Evolutionary conservation across 2,329 filamentous ascomycete species (phyloP), one percentile per base, ranked within the genome.

Genomic region (Aureobasidium sp.): DNA sequence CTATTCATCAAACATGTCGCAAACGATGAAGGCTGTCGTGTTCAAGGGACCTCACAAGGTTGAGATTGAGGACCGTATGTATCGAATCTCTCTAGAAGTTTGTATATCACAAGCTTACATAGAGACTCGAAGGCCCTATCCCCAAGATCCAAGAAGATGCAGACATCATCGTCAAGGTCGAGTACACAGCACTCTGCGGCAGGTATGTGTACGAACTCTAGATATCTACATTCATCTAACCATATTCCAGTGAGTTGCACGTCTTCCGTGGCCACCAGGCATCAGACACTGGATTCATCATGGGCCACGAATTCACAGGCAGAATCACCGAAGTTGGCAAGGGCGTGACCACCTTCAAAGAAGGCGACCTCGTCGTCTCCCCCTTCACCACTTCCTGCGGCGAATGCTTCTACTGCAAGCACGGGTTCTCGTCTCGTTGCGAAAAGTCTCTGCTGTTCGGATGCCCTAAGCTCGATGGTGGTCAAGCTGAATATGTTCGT

Each of bases 281-380:
- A 27, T 87, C 85, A 7, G 79, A 75, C 0, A 83, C 87, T 0
- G 82, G 79, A 37, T 86, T 85, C 69, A 82, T 87, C 61, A 85
- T 84, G 88, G 89, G 91, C 63, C 92, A 96, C 72, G 92, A 96
- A 71, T 95, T 96, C 70, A 90, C 89, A 1, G 92, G 92, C 5
- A 82, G 80, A 27, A 84, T 96, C 11, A 81, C 86, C 37, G 83
- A 88, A 65, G 77, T 81, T 48, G 91, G 91, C 0, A 76, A 81
- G 17, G 80, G 77, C 2, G 89, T 96, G 49, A 86, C 82, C 68
- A 83, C 80, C 0, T 79, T 96, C 65, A 78, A 85, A 65, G 78
- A 87, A 58, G 91, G 91, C 5, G 91, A 96, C 73, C 84, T 84
- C 68, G 80, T 96, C 35, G 90, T 96, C 22, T 83, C 87, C 27